Evolutionary conservation across 208 protist species (phyloP).

Genomic region (Leishmania major): DNA sequence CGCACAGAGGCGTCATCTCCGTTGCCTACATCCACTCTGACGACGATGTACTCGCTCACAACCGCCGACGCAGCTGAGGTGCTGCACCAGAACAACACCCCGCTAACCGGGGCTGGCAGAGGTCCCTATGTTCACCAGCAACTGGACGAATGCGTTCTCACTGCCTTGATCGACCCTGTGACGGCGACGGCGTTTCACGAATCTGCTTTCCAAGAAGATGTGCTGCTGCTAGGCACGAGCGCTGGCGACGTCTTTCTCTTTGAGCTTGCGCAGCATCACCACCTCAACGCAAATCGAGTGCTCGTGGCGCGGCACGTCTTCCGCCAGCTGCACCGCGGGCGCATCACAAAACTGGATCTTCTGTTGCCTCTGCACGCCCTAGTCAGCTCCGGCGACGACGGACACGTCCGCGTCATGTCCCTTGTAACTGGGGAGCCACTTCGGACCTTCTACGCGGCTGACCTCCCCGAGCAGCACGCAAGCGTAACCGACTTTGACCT

Average conservation of each 20-base stretch:
- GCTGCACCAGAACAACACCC: slow-evolving; percentile 43
- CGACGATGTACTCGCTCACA: slow-evolving; percentile 36
- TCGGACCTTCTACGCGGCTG: slow-evolving; percentile 40
- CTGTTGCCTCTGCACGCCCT: slow-evolving; percentile 59
- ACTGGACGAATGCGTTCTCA: slow-evolving; percentile 65
- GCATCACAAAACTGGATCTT: slow-evolving; percentile 77
- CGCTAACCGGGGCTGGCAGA: slow-evolving; percentile 45
- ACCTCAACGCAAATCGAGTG: slow-evolving; percentile 45
- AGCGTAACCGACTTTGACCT: slow-evolving; percentile 72
- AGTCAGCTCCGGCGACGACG: slow-evolving; percentile 70
- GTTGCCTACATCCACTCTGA: background rate
- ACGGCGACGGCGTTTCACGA: slow-evolving; percentile 60
- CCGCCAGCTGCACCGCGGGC: slow-evolving; percentile 36
- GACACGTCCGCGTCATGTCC: slow-evolving; percentile 67
- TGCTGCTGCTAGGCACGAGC: slow-evolving; percentile 68
- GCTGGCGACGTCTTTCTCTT: slow-evolving; percentile 72
- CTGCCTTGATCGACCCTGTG: slow-evolving; percentile 64
- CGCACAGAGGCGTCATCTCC: background rate
- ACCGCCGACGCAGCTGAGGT: slow-evolving; percentile 35
- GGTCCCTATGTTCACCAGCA: slow-evolving; percentile 59
- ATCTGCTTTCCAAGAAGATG: slow-evolving; percentile 62
- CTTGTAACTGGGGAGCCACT: slow-evolving; percentile 55
- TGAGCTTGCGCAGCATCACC: slow-evolving; percentile 36
- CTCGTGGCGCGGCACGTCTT: slow-evolving; percentile 37
- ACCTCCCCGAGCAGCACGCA: slow-evolving; percentile 42